Base-by-base conservation (phyloP, 2,329 filamentous ascomycete genomes). In the Sclerotinia glacialis region DNA sequence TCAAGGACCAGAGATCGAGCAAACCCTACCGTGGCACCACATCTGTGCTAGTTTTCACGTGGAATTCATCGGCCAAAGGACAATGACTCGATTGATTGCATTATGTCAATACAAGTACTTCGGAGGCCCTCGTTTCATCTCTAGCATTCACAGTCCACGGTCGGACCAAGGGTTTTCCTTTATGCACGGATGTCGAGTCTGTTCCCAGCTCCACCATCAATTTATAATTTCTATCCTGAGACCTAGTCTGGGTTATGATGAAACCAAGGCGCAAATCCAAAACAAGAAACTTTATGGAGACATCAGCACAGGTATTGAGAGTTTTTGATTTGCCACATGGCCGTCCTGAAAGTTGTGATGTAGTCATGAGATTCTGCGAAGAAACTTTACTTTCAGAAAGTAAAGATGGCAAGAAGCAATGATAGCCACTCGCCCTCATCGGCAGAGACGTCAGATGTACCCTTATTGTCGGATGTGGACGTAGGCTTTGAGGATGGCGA, bases 171-270 rank as follows among this genome's bases (percentile, higher is more conserved):
- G 18, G 52, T 40, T 58, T 52, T 58, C 31, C 42, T 16, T 40
- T 42, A 14, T 53, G 60, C 60, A 53, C 59, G 46, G 59, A 52
- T 60, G 8, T 60, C n/a, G 40, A 50, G 46, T 52, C 59, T 42
- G 37, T 52, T 62, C 52, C 28, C 62, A 50, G 60, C 66, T 12
- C 65, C 67, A 62, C 53, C 65, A 66, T 14, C 67, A 47, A 59
- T 47, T 26, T 58, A 7, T 58, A 28, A 69, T 62, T 69, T 69
- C 52, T 12, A 40, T 68, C 66, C 50, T 67, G 58, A 59, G 16
- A 55, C 54, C 26, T 23, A 21, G 34, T 14, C 52, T 26, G 42
- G 23, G 49, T 47, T 6, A 64, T 21, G 26, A 42, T 64, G n/a
- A 42, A 26, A 26, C 18, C 21, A 16, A 47, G 14, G 58, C 4